Base-by-base conservation (phyloP, 768 basidiomycete species). In the Pleurotus eryngii region DNA sequence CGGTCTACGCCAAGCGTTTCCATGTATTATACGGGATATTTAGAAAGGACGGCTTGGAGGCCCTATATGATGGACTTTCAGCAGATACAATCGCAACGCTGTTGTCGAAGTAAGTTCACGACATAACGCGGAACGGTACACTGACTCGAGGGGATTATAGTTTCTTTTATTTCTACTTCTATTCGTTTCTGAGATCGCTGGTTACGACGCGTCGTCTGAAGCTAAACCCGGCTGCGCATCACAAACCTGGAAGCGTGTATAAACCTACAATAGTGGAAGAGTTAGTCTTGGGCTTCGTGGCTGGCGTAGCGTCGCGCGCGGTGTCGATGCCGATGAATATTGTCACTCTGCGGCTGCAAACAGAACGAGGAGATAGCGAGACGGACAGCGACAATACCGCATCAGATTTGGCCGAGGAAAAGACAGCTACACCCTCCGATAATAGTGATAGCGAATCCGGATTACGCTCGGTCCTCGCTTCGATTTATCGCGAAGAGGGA, bases 111-210 rank as follows among this genome's bases (percentile, higher is more conserved):
- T 83, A 56, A 51, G 76, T 61, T 11, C 14, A 35, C 11, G 30
- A 35, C 5, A 4, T 26, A 24, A 37, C n/a, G 38, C 55, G 15
- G 11, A 15, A 26, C 1, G 40, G 35, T 38, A 35, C 49, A 18
- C 43, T 20, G 5, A 49, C 42, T 30, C 45, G 18, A 30, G 8
- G n/a, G 17, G 17, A 22, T 30, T 45, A 3, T 56, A 84, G 83
- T 63, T 85, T 86, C 61, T 71, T 84, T 55, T 86, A 84, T 62
- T 85, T 83, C 60, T 82, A 83, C 58, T 74, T 79, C 59, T 85
- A 84, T 63, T 75, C 83, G 0, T 76, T 78, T 58, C 72, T 85
- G 11, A 66, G 72, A 1, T 72, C 72, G 5, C 53, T 78, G 11
- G 72, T 76, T 4, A 73, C 76, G 1, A 39, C 51, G 7, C 72